Evolutionary conservation across 345 rosid genomes (phyloP), one percentile per base, ranked within the genome.

Genomic region (Anastatica hierochuntica): DNA sequence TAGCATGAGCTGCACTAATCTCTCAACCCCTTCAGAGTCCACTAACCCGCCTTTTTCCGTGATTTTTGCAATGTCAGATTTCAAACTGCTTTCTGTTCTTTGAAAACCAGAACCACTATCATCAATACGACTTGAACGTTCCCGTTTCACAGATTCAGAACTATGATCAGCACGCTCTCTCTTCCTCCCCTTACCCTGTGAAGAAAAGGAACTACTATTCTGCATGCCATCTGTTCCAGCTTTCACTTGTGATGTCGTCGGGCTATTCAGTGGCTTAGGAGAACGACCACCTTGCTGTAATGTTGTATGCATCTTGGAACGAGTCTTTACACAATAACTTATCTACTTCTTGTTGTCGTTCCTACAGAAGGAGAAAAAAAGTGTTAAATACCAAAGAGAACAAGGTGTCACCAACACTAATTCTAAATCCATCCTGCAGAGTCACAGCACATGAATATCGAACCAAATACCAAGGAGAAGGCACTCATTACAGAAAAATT

Each of bases 91-190:
- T 68, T 90, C 96, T 20, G 63, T 57, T 66, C 82, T 84, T 12
- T 43, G 31, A 18, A 59, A 52, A 64, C 70, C 78, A 55, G 80
- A 73, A 72, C 80, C 82, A n/a, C n/a, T n/a, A n/a, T n/a, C n/a
- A n/a, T n/a, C n/a, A n/a, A n/a, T n/a, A n/a, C n/a, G n/a, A 23
- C 68, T 24, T 5, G 59, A 41, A 8, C 92, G 84, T 41, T 84
- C 95, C 27, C 96, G 76, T 68, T 81, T 87, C 2, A 73, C 68
- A 20, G 79, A 76, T 19, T 90, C 96, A 2, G 75, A 72, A 66
- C 72, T 62, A 56, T 84, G 96, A 73, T 90, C 98, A 0, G 30
- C 71, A 37, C 95, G 80, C 56, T 92, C 98, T 74, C 98, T 82
- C 47, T 88, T 88, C 77, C 86, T 92, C 33, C 96, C 96, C 72